Conservation (phyloP, 805 yeast species). For the Saturnispora saitoi region DNA sequence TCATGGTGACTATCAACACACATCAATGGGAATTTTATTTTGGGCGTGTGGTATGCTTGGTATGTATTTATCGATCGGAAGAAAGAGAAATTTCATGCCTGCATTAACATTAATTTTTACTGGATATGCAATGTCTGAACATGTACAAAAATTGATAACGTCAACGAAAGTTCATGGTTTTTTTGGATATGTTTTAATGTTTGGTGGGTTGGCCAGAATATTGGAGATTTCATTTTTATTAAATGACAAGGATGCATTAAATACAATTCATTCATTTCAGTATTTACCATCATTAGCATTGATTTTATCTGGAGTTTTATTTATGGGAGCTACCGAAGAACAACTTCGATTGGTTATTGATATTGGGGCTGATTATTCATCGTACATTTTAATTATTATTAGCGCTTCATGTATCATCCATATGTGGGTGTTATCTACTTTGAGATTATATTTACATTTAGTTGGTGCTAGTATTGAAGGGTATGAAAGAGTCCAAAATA, state of each 20-base stretch:
- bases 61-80: slow-evolving; percentile 60
- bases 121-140: slow-evolving; percentile 93
- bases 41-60: slow-evolving; percentile 93
- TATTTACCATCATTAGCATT: slow-evolving; percentile 78
- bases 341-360: slow-evolving; percentile 63
- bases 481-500: slow-evolving; percentile 2
- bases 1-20: slow-evolving; percentile 91
- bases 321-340: slow-evolving; percentile 92
- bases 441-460: slow-evolving; percentile 50
- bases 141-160: slow-evolving; percentile 63
- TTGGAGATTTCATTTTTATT: slow-evolving; percentile 75
- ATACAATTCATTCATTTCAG: slow-evolving; percentile 60
- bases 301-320: slow-evolving; percentile 67
- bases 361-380: slow-evolving; percentile 76
- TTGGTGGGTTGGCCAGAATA: slow-evolving; percentile 69
- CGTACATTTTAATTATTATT: slow-evolving; percentile 64
- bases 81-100: slow-evolving; percentile 68
- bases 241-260: slow-evolving; percentile 41
- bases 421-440: slow-evolving; percentile 53
- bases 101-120: slow-evolving; percentile 76
- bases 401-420: slow-evolving; percentile 68
- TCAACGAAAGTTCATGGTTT: slow-evolving; percentile 83
- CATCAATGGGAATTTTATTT: slow-evolving; percentile 95
- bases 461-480: slow-evolving; percentile 20
- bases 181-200: slow-evolving; percentile 75